Evolutionary conservation across 2,329 filamentous ascomycete species (phyloP).

Genomic region (Biscogniauxia mediterranea): DNA sequence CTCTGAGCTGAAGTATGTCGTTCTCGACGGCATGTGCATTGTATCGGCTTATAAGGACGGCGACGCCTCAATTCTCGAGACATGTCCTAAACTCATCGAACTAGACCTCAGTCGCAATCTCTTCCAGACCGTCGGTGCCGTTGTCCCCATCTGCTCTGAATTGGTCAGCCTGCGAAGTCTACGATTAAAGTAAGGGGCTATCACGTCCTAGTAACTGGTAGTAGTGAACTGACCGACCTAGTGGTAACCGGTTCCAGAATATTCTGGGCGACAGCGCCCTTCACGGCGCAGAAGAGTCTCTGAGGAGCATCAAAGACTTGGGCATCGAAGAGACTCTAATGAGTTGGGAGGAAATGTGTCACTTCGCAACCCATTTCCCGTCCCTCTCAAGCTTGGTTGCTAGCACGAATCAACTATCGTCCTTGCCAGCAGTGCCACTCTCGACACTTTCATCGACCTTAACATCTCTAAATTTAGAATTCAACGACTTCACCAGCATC

Average conservation of each 20-base stretch:
- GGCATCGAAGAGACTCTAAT: slow-evolving; percentile 67
- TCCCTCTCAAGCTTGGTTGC: slow-evolving; percentile 50
- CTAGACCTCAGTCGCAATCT: slow-evolving; percentile 85
- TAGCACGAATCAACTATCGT: slow-evolving; percentile 57
- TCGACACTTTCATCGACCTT: slow-evolving; percentile 49
- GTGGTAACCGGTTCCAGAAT: slow-evolving; percentile 69
- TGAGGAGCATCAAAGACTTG: slow-evolving; percentile 57
- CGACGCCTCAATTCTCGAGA: slow-evolving; percentile 43
- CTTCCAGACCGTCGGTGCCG: slow-evolving; percentile 63
- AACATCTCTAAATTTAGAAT: slow-evolving; percentile 66
- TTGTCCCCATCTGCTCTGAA: slow-evolving; percentile 69
- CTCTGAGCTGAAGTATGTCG: slow-evolving; percentile 73
- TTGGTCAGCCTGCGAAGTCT: slow-evolving; percentile 65
- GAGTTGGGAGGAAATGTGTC: slow-evolving; percentile 62
- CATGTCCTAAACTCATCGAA: slow-evolving; percentile 69
- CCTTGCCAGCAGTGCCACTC: slow-evolving; percentile 44
- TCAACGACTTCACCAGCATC: slow-evolving; percentile 64
- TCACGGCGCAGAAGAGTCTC: slow-evolving; percentile 36
- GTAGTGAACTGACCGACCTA: slow-evolving; percentile 35
- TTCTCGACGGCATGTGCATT: slow-evolving; percentile 76
- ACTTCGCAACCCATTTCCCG: slow-evolving; percentile 52
- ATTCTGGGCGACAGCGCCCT: slow-evolving; percentile 43
- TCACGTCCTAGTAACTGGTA: not conserved
- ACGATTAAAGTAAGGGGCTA: slow-evolving; percentile 65
- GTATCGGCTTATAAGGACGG: slow-evolving; percentile 34